Evolutionary conservation across 371 early-diverging fungal genomes (phyloP).

Genomic region (Nematocida sp.): DNA sequence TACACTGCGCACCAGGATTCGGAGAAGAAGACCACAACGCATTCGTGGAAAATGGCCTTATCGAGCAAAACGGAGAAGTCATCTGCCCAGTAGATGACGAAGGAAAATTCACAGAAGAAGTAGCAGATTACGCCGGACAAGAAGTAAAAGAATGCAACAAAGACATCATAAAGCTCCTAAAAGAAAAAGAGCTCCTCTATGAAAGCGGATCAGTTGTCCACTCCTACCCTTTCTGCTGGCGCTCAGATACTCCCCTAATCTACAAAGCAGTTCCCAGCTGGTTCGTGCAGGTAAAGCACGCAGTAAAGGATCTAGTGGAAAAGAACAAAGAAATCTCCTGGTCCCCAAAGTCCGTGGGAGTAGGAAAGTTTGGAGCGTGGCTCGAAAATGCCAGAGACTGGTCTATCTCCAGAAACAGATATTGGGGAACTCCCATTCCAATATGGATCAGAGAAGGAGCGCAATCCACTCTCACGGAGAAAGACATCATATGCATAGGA

Average conservation of each 20-base stretch:
- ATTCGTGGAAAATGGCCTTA: slow-evolving; percentile 76
- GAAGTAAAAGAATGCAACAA: slow-evolving; percentile 87
- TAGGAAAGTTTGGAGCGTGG: slow-evolving; percentile 98
- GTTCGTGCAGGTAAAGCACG: slow-evolving; percentile 87
- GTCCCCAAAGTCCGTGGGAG: slow-evolving; percentile 93
- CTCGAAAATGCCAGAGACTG: slow-evolving; percentile 94
- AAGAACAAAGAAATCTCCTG: slow-evolving; percentile 85
- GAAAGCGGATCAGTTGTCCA: slow-evolving; percentile 70
- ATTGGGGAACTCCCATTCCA: slow-evolving; percentile 99
- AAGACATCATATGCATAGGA: slow-evolving; percentile 77
- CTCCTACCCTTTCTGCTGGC: slow-evolving; percentile 90
- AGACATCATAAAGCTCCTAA: slow-evolving; percentile 75
- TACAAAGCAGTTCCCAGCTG: slow-evolving; percentile 95
- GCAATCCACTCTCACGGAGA: slow-evolving; percentile 78
- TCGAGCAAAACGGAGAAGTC: slow-evolving; percentile 75
- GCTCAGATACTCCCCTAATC: slow-evolving; percentile 95
- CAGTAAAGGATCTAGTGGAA: slow-evolving; percentile 76
- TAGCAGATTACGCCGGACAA: slow-evolving; percentile 73
- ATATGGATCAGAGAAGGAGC: slow-evolving; percentile 74
- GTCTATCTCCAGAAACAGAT: slow-evolving; percentile 96
- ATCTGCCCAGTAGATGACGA: slow-evolving; percentile 90
- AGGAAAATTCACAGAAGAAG: slow-evolving; percentile 77
- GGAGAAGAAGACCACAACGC: slow-evolving; percentile 99
- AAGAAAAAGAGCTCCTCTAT: slow-evolving; percentile 47
- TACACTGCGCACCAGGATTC: slow-evolving; percentile 97